Conservation (phyloP, 1,284 basidiomycete genomes). For the Microbotryomycetes sp. region DNA sequence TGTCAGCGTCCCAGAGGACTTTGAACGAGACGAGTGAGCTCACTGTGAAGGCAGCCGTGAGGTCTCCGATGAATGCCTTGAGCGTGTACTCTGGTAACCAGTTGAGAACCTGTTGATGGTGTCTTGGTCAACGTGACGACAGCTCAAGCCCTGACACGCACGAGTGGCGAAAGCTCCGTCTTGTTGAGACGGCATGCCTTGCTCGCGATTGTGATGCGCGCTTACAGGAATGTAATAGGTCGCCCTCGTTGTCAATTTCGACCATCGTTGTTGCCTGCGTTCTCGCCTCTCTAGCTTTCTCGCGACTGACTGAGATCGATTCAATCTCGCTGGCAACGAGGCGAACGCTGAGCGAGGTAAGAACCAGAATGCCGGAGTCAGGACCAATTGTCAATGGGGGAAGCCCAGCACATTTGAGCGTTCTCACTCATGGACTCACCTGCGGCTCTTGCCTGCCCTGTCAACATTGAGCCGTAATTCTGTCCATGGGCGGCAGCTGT, state of each 20-base stretch:
- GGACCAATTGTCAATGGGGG: no score
- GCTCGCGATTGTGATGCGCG: not conserved
- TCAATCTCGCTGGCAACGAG: constrained; percentile 14
- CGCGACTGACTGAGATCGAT: constrained; percentile 6
- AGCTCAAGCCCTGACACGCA: not conserved
- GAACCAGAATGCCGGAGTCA: no score
- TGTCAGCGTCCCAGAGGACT: not conserved
- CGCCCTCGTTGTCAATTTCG: constrained; percentile 7
- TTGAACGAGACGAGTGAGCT: constrained; percentile 4
- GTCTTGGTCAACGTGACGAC: not conserved
- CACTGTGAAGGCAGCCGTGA: constrained; percentile 72
- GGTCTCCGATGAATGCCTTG: constrained; percentile 71
- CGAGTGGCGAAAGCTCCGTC: not conserved
- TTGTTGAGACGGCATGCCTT: not conserved
- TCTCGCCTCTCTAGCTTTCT: constrained; percentile 12
- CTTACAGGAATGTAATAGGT: constrained; percentile 36
- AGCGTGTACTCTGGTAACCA: constrained; percentile 81
- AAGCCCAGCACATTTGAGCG: no score
- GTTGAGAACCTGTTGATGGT: constrained; percentile 13
- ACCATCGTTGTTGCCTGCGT: constrained; percentile 10
- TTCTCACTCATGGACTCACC: not conserved
- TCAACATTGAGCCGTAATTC: not conserved
- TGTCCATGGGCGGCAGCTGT: not conserved
- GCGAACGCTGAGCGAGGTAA: constrained; percentile 16
- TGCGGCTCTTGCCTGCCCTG: not conserved